Conservation (phyloP, 306 rosid species). For the Vigna angularis region DNA sequence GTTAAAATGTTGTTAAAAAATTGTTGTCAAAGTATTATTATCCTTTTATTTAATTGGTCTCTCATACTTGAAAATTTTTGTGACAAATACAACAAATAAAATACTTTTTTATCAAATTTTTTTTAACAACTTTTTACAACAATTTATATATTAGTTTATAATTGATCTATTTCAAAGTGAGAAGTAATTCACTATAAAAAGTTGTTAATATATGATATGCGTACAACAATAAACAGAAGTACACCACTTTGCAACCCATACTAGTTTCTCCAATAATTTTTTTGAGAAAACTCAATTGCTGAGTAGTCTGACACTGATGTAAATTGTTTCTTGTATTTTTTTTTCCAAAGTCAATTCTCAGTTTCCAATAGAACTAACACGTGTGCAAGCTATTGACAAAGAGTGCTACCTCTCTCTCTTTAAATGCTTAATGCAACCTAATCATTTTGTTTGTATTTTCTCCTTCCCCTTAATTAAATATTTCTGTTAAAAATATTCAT, state of each 20-base stretch:
- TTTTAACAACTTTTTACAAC: too few species aligned
- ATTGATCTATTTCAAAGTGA: too few species aligned
- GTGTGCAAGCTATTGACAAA: conserved; percentile 54
- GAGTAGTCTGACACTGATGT: conserved; percentile 45
- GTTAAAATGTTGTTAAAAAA: too few species aligned
- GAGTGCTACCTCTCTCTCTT: conserved; percentile 25
- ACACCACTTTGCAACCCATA: conserved; percentile 49
- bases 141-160: too few species aligned
- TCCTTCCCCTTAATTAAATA: not conserved
- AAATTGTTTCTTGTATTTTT: conserved; percentile 36
- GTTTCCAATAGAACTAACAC: conserved; percentile 48
- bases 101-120: too few species aligned
- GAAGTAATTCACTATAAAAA: too few species aligned
- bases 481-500: not conserved
- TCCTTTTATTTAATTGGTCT: conserved; percentile 45
- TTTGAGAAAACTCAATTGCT: conserved; percentile 20
- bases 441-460: conserved; percentile 26
- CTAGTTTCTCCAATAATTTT: conserved; percentile 27
- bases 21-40: not conserved
- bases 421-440: conserved; percentile 36
- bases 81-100: conserved; percentile 22
- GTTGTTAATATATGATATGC: too few species aligned
- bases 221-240: not conserved
- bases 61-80: conserved; percentile 9
- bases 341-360: conserved; percentile 54